Conservation (phyloP, 78 protist genomes). For the Emiliania huxleyi region DNA sequence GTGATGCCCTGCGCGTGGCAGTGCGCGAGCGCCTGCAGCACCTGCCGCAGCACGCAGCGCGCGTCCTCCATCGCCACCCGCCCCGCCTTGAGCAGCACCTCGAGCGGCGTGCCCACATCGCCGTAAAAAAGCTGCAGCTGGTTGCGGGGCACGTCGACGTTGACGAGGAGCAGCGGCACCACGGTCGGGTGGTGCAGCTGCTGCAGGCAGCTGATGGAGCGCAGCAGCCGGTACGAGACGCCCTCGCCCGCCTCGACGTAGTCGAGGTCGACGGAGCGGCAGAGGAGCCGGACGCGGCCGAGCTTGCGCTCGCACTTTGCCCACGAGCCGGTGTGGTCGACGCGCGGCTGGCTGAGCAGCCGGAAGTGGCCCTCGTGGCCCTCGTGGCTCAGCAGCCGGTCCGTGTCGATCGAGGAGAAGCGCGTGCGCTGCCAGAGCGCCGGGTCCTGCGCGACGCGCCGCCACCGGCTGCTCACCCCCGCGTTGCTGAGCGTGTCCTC, state of each 20-base stretch:
- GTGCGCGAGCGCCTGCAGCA: neutral
- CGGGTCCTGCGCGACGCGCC: neutral
- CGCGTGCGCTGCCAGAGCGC: neutral
- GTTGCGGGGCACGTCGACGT: neutral
- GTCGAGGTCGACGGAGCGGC: neutral
- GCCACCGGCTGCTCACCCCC: neutral
- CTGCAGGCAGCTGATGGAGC: conserved; percentile 5
- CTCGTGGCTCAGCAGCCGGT: neutral
- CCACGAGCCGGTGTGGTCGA: conserved; percentile 2
- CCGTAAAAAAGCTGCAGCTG: neutral
- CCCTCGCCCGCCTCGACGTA: neutral
- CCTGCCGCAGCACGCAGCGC: neutral
- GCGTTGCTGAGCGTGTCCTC: neutral
- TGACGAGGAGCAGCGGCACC: neutral
- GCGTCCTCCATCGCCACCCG: neutral
- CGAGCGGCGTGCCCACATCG: neutral
- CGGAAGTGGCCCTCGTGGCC: too few relatives aligned
- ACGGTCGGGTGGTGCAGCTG: neutral
- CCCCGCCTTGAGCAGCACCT: neutral
- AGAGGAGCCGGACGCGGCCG: neutral
- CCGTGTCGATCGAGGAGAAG: neutral
- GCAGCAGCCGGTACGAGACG: neutral
- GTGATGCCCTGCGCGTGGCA: neutral
- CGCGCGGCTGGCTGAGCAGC: neutral
- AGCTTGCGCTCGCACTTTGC: neutral